Base-by-base conservation (phyloP, 108 stramenopile genomes). In the Skeletonema marinoi region DNA sequence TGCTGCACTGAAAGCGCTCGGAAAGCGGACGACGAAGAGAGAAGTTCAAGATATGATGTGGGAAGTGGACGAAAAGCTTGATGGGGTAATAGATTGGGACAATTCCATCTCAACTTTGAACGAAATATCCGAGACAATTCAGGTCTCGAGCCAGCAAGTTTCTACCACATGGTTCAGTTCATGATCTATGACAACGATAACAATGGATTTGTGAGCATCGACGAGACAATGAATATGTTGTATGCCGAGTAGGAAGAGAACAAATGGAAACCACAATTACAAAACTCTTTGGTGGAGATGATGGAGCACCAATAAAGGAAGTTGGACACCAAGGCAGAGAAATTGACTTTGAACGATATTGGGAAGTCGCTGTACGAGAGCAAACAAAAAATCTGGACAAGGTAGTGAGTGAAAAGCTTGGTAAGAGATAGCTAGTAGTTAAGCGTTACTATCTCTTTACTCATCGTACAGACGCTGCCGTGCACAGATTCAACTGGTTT, bases 31-130 rank as follows among this genome's bases (percentile, higher is more conserved):
- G 5, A 69, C 87, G 16, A 83, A 85, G 77, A 90, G 80, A 76
- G 93, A 95, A 68, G 88, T 94, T 10, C 88, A 90, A 46, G 92
- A 95, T 65, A 92, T 96, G 81, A 90, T 96, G 60, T 96, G 96
- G 96, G 96, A 96, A 74, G 94, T 93, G 14, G 96, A 97, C 77
- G 96, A 97, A 68, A 93, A 95, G 58, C 68, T 94, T 25, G 96
- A 97, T 74, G 92, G 90, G 33, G 86, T 83, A 14, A 74, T 96
- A 29, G 94, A 96, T 72, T 96, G 96, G 96, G 91, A 91, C 8
- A 96, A 80, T 92, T 96, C 36, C 74, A 74, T 68, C 79, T 94
- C 58, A 96, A 91, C 80, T 96, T 92, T 79, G 85, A 92, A 66
- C 84, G 96, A 2, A 96, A 96, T 64, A 80, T 96, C 7, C 86